Base-by-base conservation (phyloP, 2,329 filamentous ascomycete species). In the Trichoderma harzianum region DNA sequence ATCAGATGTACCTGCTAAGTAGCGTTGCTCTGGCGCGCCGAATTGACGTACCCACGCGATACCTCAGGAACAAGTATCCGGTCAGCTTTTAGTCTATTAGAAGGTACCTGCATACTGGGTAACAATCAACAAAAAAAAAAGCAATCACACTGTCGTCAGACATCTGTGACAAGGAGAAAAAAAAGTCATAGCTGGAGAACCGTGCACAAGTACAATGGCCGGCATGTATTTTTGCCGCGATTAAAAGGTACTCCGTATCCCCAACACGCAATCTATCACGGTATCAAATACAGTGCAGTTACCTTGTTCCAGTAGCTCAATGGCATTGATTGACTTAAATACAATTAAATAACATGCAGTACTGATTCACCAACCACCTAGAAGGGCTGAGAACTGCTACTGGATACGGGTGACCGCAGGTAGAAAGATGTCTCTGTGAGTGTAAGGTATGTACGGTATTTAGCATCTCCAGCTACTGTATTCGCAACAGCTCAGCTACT, bases 71-170 rank as follows among this genome's bases (percentile, higher is more conserved):
- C 16, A 64, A 39, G 69, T 70, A 58, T 32, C 47, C 8, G 3
- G 3, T 2, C n/a, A 21, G 43, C 55, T 3, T 18, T 3, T 18
- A 8, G 3, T 32, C 5, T 32, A 5, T 2, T 0, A 39, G 8
- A 14, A 34, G 6, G 32, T 70, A 70, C 69, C 5, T 55, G 2
- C 16, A 10, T 1, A 4, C 8, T 0, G 11, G 26, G 69, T 70
- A 34, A 7, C n/a, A 8, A 26, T 16, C 11, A 39, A 21, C n/a
- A 16, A 67, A 53, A 28, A 64, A 67, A 47, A 55, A 43, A 65
- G 26, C 43, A 32, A 43, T 60, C 53, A 68, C 53, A 43, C 36
- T 68, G 65, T 68, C 68, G 68, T 57, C 68, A 63, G 60, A 39
- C 47, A 57, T 69, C 43, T 34, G 24, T 18, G 28, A 57, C 8